A percentile compares a stretch with the other conserved stretches of the same genome.
phyloP scores from a whole-genome alignment of 805 yeast genomes.

The Barnettozyma californica region DNA sequence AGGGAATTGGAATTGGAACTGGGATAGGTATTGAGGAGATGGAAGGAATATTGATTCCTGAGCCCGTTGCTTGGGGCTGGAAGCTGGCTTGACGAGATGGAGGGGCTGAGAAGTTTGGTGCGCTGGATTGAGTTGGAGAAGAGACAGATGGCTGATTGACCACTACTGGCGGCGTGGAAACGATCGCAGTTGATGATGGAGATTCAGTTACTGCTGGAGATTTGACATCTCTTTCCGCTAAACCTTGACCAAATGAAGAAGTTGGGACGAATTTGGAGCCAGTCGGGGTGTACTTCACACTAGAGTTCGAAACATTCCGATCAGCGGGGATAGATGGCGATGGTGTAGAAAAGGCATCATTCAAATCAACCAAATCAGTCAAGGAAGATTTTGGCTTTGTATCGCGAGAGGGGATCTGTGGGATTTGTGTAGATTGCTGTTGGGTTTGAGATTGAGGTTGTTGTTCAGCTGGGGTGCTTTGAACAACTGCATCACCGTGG shows the following conservation, averaged over 20 bases:
- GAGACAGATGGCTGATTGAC: conserved; percentile 13
- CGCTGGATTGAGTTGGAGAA: conserved; percentile 1
- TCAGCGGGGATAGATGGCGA: conserved; percentile 25
- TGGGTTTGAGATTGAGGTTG: conserved; percentile 13
- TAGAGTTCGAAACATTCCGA: conserved; percentile 22
- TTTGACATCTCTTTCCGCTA: conserved; percentile 33
- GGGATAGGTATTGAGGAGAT: conserved; percentile 6
- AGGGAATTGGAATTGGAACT: not conserved
- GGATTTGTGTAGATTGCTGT: conserved; percentile 10
- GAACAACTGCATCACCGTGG: conserved; percentile 9
- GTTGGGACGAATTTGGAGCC: conserved; percentile 63
- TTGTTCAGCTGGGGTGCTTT: conserved; percentile 4
- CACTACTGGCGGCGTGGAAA: conserved; percentile 18
- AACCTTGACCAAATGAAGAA: conserved; percentile 78
- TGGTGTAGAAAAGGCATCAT: conserved; percentile 46
- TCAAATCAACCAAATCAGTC: conserved; percentile 59
- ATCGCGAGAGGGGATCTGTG: conserved; percentile 33
- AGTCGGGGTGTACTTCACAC: conserved; percentile 27
- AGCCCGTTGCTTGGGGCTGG: conserved; percentile 6
- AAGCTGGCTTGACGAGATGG: conserved; percentile 7
- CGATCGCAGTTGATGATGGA: conserved; percentile 20
- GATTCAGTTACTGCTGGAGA: conserved; percentile 18
- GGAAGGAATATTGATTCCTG: not conserved
- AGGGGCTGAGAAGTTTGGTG: conserved; percentile 1
- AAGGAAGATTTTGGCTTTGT: conserved; percentile 47